Conservation (phyloP, 352 stramenopile species). For the Blastocystis sp. region DNA sequence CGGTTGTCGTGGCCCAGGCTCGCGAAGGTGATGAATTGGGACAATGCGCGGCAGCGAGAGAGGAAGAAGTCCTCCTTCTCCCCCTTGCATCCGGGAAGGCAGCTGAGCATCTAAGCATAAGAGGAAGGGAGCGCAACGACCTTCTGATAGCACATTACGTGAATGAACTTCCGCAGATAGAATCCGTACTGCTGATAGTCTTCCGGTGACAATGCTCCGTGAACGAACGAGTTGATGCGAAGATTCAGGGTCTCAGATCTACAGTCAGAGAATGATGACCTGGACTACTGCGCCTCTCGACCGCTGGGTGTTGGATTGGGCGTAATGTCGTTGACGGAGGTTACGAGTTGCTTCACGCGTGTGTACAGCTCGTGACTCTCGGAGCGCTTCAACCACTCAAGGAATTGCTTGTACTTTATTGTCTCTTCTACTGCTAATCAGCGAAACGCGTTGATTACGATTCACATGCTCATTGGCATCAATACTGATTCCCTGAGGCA, state of each 20-base stretch:
- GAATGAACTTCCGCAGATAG: conserved; percentile 40
- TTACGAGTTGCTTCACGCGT: conserved; percentile 53
- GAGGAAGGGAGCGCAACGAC: background rate
- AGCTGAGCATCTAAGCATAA: conserved; percentile 17
- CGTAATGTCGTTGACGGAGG: conserved; percentile 13
- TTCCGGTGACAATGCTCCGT: background rate
- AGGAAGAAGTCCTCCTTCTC: conserved; percentile 45
- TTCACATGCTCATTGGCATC: conserved; percentile 60
- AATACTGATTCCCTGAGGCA: conserved; percentile 43
- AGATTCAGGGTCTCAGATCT: background rate
- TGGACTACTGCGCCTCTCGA: conserved; percentile 25
- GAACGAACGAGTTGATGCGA: conserved; percentile 16
- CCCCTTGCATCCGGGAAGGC: conserved; percentile 14
- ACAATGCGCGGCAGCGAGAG: conserved; percentile 24
- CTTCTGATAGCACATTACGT: conserved; percentile 32
- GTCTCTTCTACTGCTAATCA: background rate
- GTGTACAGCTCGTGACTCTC: conserved; percentile 45
- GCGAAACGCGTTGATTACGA: background rate
- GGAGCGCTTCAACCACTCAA: conserved; percentile 27
- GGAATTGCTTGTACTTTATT: conserved; percentile 53
- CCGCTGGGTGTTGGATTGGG: background rate
- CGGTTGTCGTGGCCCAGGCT: conserved; percentile 67
- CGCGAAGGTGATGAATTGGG: conserved; percentile 53
- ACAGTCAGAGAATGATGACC: background rate
- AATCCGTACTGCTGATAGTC: background rate